Evolutionary conservation across 2,329 filamentous ascomycete genomes (phyloP), one percentile per base, ranked within the genome.

Genomic region (Clonostachys solani): DNA sequence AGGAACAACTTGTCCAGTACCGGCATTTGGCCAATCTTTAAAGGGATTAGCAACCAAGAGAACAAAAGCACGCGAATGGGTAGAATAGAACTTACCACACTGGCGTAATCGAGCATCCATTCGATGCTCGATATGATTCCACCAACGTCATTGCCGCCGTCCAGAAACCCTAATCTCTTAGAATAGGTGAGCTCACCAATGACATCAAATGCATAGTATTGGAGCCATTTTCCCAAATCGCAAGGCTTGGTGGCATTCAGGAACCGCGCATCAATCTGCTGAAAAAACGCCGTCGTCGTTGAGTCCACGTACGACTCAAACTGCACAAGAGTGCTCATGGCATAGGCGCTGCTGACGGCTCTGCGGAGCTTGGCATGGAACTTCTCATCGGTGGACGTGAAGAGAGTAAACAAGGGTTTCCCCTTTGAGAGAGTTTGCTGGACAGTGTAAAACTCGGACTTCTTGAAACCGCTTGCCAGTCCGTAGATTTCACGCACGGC

Each of bases 381-480:
- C 40, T 77, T 72, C 52, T 92, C 87, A 62, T 89, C 81, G 7
- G 80, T 83, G 1, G 87, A 89, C 58, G 83, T 87, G 70, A 92
- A 92, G 16, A 94, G 77, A 4, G 86, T 89, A 34, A 81, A 80
- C 0, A 91, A 74, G 4, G 79, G 75, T 50, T 78, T 75, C 18
- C 88, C 88, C 51, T 86, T 81, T 17, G 83, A 77, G 2, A 89
- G 78, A 0, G 86, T 82, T 64, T 89, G 83, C 60, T 92, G 88
- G 4, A 92, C 86, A 0, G 86, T 80, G 59, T 92, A 92, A 61
- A 92, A 92, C 52, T 88, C 83, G 33, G 86, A 90, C 83, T 94
- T 94, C 43, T 79, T 69, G 55, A 90, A 87, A 0, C 87, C 87
- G 64, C 92, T 92, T 62, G 92, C 92, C 41, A 92, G 66, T 0